phyloP scores from a whole-genome alignment of 1,139 yeast genomes.

The Yamadazyma spencermartinsiae region DNA sequence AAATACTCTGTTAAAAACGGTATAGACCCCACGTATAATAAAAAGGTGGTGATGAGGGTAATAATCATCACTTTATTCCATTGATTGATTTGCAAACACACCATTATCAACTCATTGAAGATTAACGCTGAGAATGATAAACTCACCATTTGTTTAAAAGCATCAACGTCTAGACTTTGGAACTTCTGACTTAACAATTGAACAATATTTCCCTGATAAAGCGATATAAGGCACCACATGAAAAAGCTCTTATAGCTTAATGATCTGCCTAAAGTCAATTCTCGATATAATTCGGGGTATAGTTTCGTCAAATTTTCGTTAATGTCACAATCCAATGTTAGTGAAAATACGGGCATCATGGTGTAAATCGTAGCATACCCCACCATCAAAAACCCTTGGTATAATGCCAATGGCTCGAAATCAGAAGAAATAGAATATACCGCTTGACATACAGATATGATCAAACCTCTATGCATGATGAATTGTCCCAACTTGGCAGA shows the following conservation, averaged over 20 bases:
- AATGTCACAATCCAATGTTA: conserved; percentile 89
- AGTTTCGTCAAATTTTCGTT: conserved; percentile 85
- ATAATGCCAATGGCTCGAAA: conserved; percentile 91
- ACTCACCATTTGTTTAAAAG: conserved; percentile 78
- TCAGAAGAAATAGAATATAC: conserved; percentile 82
- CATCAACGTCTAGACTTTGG: conserved; percentile 55
- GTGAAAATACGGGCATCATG: conserved; percentile 96
- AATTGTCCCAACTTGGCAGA: conserved; percentile 95
- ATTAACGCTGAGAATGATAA: conserved; percentile 79
- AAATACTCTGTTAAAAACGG: conserved; percentile 87
- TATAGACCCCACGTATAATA: conserved; percentile 66
- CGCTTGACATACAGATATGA: conserved; percentile 95
- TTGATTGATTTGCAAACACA: conserved; percentile 83
- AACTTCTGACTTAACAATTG: conserved; percentile 80
- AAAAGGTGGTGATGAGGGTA: conserved; percentile 69
- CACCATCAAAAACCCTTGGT: conserved; percentile 97
- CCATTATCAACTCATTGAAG: conserved; percentile 89
- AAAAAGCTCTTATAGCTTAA: conserved; percentile 85
- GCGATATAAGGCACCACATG: conserved; percentile 85
- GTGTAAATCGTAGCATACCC: conserved; percentile 97
- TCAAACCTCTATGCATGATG: conserved; percentile 92
- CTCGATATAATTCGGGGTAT: conserved; percentile 94
- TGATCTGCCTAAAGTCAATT: conserved; percentile 83
- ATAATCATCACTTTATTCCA: conserved; percentile 83
- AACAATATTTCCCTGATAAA: conserved; percentile 82